phyloP scores from a whole-genome alignment of 2,329 filamentous ascomycete genomes.

The Ophiocordyceps camponoti-leonardi region DNA sequence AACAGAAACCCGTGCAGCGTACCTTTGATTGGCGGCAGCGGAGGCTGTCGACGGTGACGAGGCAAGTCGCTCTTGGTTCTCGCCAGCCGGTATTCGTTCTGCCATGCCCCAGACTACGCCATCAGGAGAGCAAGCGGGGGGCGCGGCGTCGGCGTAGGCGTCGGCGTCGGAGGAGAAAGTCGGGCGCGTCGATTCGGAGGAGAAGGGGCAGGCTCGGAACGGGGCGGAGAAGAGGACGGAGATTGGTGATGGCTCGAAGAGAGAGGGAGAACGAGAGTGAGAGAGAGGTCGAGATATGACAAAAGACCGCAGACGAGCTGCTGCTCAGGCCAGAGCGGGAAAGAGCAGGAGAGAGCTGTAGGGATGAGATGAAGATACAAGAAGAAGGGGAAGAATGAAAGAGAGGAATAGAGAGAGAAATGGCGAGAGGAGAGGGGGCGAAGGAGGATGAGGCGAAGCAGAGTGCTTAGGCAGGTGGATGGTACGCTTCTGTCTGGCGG shows the following conservation, averaged over 20 bases:
- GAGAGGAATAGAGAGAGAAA: too few relatives aligned
- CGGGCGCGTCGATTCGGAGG: background rate
- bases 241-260: background rate
- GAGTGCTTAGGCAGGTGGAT: too few relatives aligned
- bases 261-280: background rate
- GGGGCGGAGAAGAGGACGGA: background rate
- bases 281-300: background rate
- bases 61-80: conserved; percentile 38
- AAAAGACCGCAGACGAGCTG: background rate
- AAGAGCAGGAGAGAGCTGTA: background rate
- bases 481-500: too few relatives aligned
- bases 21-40: conserved; percentile 11
- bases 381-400: too few relatives aligned
- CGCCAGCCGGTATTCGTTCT: conserved; percentile 41
- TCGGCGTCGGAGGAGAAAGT: conserved; percentile 1
- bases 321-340: background rate
- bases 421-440: background rate
- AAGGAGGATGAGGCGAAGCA: background rate
- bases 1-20: conserved; percentile 1
- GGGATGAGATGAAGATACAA: background rate
- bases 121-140: conserved; percentile 31
- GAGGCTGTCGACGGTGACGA: conserved; percentile 18
- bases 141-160: conserved; percentile 5
- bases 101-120: conserved; percentile 48
- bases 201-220: background rate